These are phyloP conservation scores for Neopestalotiopsis sp. DNA, from an alignment of 2,329 filamentous ascomycete genomes.

Conservation along the genomic window DNA sequence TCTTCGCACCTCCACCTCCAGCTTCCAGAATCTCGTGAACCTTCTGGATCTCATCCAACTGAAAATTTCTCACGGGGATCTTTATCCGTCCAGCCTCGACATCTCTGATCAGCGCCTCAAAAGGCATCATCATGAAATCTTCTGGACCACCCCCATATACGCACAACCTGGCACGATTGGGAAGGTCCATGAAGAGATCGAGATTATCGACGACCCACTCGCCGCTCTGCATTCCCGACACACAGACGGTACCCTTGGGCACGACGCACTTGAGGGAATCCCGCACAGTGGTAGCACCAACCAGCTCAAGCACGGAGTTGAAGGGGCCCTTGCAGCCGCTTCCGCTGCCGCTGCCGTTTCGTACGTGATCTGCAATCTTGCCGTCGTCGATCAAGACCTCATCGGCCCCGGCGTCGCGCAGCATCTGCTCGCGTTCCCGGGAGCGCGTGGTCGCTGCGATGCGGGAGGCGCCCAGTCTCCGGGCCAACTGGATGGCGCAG, in stretches of 20 bases:
- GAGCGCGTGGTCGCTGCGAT: constrained; percentile 48
- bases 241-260: constrained; percentile 47
- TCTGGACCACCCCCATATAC: constrained; percentile 24
- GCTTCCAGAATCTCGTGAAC: constrained; percentile 29
- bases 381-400: constrained; percentile 51
- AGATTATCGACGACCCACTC: constrained; percentile 27
- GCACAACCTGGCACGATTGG: constrained; percentile 24
- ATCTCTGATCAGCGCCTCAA: constrained; percentile 26
- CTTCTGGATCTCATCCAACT: constrained; percentile 29
- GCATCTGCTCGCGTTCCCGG: constrained; percentile 39
- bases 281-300: constrained; percentile 46
- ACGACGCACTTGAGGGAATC: constrained; percentile 49
- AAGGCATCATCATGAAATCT: constrained; percentile 28
- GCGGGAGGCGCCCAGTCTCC: constrained; percentile 40
- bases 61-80: constrained; percentile 26
- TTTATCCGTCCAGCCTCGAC: constrained; percentile 26
- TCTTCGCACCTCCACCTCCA: constrained; percentile 27
- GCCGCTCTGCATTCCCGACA: constrained; percentile 42
- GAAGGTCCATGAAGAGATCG: constrained; percentile 22
- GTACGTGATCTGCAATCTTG: constrained; percentile 37
- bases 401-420: constrained; percentile 46
- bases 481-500: constrained; percentile 51
- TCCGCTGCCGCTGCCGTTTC: too few species aligned
- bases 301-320: constrained; percentile 53
- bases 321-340: constrained; percentile 34